Percentiles rank a stretch among this genome's conserved stretches.
Conservation (phyloP, 441 rosid genomes). For the Brassica balearica region DNA sequence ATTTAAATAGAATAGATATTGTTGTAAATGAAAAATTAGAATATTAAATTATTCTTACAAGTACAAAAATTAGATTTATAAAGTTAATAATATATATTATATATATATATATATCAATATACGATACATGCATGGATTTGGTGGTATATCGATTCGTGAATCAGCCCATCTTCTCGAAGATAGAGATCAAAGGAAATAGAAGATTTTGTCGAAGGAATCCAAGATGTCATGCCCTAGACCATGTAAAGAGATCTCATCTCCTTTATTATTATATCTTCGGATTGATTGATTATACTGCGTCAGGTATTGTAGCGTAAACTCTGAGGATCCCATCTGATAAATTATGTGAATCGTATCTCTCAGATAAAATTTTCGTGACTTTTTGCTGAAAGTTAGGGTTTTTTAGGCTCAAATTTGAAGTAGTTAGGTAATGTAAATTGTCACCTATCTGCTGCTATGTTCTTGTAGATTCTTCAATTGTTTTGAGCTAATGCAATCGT, state of each 20-base stretch:
- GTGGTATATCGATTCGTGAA: not conserved
- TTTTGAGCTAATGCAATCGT: not conserved
- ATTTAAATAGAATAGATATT: not conserved
- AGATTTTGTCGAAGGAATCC: not conserved
- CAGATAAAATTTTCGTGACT: not conserved
- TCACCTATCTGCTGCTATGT: not conserved
- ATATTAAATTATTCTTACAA: not conserved
- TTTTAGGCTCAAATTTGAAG: not conserved
- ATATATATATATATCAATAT: not conserved
- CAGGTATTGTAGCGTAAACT: not conserved
- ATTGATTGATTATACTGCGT: not conserved
- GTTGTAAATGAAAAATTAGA: not conserved
- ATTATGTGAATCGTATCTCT: not conserved
- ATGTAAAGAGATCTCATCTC: constrained; percentile 1
- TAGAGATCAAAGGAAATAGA: constrained; percentile 3
- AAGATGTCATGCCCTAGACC: constrained; percentile 5
- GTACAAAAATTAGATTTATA: not conserved
- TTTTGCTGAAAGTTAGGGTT: not conserved
- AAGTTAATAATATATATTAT: not conserved
- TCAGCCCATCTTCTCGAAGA: constrained; percentile 1
- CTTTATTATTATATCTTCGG: not conserved
- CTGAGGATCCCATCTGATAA: not conserved
- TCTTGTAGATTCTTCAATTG: constrained; percentile 11
- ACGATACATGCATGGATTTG: not conserved
- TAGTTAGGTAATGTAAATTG: not conserved